Conservation (phyloP, 129 eudicot species). For the Silybum marianum region DNA sequence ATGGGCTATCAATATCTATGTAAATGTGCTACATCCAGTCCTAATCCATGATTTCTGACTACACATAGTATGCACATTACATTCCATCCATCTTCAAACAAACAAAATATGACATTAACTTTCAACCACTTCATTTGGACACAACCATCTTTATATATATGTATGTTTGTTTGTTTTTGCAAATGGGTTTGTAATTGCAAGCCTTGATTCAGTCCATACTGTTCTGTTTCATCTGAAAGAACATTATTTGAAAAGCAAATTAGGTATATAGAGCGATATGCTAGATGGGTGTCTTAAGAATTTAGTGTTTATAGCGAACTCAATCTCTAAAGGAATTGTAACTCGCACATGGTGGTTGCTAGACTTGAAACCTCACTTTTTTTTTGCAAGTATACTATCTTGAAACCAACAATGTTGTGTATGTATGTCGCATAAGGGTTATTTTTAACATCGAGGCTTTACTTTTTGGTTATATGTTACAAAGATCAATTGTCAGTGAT, state of each 20-base stretch:
- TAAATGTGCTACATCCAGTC: not conserved
- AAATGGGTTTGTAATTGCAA: not conserved
- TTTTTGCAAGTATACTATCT: not conserved
- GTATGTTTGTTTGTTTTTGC: not conserved
- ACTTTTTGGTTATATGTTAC: too few relatives aligned
- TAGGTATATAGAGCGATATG: not conserved
- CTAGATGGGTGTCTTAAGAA: not conserved
- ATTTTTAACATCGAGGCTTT: not conserved
- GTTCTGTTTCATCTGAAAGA: not conserved
- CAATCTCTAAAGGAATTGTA: not conserved
- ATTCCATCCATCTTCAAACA: constrained; percentile 30
- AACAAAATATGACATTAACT: constrained; percentile 7
- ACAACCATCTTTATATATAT: not conserved
- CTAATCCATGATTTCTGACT: not conserved
- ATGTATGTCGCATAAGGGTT: not conserved
- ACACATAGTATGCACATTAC: constrained; percentile 9
- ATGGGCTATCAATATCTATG: constrained; percentile 20
- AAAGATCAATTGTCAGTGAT: too few relatives aligned
- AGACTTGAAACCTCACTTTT: not conserved
- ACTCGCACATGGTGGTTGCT: not conserved
- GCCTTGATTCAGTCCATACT: not conserved
- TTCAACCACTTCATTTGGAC: constrained; percentile 25
- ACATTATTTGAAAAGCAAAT: not conserved
- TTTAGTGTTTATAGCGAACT: not conserved
- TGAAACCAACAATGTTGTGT: not conserved